Conservation (phyloP, 345 rosid genomes). For the Eucalyptus fibrosa region DNA sequence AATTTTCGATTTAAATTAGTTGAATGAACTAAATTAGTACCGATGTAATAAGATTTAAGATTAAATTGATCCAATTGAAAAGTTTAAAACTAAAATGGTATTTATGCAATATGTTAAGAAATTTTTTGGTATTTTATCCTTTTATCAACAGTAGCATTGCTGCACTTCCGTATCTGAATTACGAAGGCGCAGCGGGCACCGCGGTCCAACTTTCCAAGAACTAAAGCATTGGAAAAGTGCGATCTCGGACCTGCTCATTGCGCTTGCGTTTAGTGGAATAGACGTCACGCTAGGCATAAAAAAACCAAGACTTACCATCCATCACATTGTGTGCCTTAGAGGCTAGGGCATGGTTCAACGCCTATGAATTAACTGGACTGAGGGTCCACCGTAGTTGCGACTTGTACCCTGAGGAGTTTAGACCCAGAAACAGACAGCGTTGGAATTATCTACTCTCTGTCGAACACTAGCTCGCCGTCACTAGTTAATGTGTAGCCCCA, state of each 20-base stretch:
- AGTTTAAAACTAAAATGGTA: too few relatives aligned
- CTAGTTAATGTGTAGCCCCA: constrained; percentile 29
- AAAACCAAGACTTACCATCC: neutral
- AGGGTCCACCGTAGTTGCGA: neutral
- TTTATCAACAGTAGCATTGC: neutral
- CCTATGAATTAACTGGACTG: neutral
- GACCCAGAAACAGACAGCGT: too few relatives aligned
- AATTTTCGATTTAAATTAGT: fast-evolving
- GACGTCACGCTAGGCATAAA: neutral
- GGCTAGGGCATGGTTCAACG: neutral
- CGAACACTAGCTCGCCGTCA: constrained; percentile 1
- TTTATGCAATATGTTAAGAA: fast-evolving
- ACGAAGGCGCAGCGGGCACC: neutral
- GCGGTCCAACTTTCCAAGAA: neutral
- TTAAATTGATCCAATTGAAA: fast-evolving
- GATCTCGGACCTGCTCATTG: neutral
- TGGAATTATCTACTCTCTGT: neutral
- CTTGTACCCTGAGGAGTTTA: neutral
- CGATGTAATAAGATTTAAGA: fast-evolving
- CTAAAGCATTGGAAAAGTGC: neutral
- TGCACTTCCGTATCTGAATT: neutral
- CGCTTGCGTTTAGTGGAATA: neutral
- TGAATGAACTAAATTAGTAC: fast-evolving
- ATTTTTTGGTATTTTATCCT: too few relatives aligned
- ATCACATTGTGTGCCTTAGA: neutral